Conservation (phyloP, 2,329 filamentous ascomycete species). For the Teratosphaeriaceae sp. region DNA sequence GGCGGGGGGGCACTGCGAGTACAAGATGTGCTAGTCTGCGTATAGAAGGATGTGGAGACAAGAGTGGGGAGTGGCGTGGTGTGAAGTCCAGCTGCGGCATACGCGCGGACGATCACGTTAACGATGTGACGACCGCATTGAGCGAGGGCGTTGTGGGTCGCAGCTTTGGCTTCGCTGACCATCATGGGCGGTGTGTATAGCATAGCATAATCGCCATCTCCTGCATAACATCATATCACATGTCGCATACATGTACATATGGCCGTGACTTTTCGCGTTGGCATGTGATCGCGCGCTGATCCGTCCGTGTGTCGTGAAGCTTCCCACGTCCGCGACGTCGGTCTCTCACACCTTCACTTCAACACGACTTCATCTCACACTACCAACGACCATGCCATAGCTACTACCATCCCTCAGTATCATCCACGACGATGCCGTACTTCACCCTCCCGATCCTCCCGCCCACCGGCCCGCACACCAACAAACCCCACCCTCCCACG, state of each 20-base stretch:
- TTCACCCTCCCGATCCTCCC: conserved; percentile 26
- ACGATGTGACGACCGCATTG: conserved; percentile 3
- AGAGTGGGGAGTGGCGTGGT: conserved; percentile 60
- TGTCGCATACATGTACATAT: too few relatives aligned
- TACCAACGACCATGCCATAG: conserved; percentile 2
- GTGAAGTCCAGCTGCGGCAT: conserved; percentile 64
- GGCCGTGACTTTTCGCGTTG: too few relatives aligned
- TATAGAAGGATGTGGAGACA: too few relatives aligned
- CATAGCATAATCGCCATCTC: too few relatives aligned
- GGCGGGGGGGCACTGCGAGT: conserved; percentile 64
- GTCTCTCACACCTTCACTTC: not conserved
- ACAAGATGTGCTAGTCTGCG: conserved; percentile 56
- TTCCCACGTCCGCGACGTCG: too few relatives aligned
- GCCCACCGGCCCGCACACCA: conserved; percentile 32
- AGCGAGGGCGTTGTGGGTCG: conserved; percentile 20
- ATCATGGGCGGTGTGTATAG: conserved; percentile 11
- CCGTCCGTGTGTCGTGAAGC: not conserved
- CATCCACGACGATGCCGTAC: conserved; percentile 26
- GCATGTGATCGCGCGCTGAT: not conserved
- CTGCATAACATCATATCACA: too few relatives aligned
- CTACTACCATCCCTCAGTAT: not conserved
- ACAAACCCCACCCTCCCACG: conserved; percentile 47
- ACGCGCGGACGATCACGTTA: not conserved
- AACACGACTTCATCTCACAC: not conserved
- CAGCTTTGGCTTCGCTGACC: conserved; percentile 34